Percentiles rank a stretch among this genome's conserved stretches.
Evolutionary conservation across 805 yeast species (phyloP).

Genomic region (Monosporozyma servazzii): DNA sequence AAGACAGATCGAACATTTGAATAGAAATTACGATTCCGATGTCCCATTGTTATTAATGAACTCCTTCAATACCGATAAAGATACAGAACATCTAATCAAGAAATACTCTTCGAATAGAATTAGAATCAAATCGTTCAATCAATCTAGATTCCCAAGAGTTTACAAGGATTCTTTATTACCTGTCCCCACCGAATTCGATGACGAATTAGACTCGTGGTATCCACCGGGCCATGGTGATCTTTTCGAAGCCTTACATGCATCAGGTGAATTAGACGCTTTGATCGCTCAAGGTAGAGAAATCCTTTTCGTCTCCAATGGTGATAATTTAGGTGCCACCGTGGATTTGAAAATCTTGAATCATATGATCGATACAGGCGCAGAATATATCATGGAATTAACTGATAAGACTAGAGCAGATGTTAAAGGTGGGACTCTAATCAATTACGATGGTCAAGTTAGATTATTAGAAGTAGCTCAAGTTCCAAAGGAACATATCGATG

Average conservation of each 20-base stretch:
- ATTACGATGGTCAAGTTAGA: constrained; percentile 90
- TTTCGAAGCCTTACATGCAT: constrained; percentile 78
- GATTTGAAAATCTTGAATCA: constrained; percentile 84
- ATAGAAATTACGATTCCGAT: constrained; percentile 81
- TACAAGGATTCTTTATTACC: constrained; percentile 93
- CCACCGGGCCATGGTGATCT: constrained; percentile 99
- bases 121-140: constrained; percentile 91
- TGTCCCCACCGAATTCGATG: constrained; percentile 71
- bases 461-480: constrained; percentile 88
- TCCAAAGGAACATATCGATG: constrained; percentile 97
- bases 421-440: constrained; percentile 97
- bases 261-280: constrained; percentile 87
- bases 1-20: constrained; percentile 92
- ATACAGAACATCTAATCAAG: constrained; percentile 89
- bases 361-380: constrained; percentile 85
- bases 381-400: constrained; percentile 96
- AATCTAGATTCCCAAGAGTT: constrained; percentile 95
- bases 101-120: constrained; percentile 95
- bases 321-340: constrained; percentile 96
- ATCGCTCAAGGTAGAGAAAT: constrained; percentile 91
- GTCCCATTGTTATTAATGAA: constrained; percentile 96
- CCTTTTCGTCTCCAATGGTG: constrained; percentile 94
- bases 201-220: constrained; percentile 82
- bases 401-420: constrained; percentile 99
- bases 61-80: constrained; percentile 91